Conservation (phyloP, 164 flowering plant genomes). For the Kalanchoe fedtschenkoi region DNA sequence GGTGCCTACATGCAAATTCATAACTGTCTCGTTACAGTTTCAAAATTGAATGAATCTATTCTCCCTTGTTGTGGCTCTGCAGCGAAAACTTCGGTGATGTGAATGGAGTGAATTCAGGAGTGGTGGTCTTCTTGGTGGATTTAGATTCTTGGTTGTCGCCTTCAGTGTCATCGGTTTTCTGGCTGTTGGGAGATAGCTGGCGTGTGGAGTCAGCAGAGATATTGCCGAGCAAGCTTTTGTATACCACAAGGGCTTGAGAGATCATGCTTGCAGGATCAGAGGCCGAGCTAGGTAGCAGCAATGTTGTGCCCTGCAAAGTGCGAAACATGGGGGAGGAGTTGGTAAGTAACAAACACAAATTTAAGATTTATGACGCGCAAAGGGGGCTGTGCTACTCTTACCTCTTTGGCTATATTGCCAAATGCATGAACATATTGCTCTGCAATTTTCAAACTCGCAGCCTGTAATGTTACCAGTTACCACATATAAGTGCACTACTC, state of each 20-base stretch:
- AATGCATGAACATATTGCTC: slow-evolving; percentile 84
- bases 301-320: slow-evolving; percentile 55
- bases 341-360: neutral
- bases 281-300: slow-evolving; percentile 61
- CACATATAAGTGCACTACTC: slow-evolving; percentile 3
- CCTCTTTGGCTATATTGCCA: slow-evolving; percentile 74
- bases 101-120: neutral
- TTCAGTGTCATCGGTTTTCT: neutral
- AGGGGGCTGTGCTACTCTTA: neutral
- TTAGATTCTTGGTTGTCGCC: neutral
- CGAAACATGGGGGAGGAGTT: neutral
- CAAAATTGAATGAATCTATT: neutral
- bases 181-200: neutral
- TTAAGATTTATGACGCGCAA: neutral
- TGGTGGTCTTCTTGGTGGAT: neutral
- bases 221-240: slow-evolving; percentile 45
- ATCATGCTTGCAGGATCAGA: slow-evolving; percentile 56
- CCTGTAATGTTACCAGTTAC: slow-evolving; percentile 38
- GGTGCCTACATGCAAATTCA: too few relatives aligned
- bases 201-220: neutral
- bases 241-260: slow-evolving; percentile 53
- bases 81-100: slow-evolving; percentile 3
- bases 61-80: slow-evolving; percentile 3
- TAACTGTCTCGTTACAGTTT: too few relatives aligned
- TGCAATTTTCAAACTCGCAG: slow-evolving; percentile 82